Evolutionary conservation across 108 stramenopile genomes (phyloP).

Genomic region (Cyclostephanos invisitatus): DNA sequence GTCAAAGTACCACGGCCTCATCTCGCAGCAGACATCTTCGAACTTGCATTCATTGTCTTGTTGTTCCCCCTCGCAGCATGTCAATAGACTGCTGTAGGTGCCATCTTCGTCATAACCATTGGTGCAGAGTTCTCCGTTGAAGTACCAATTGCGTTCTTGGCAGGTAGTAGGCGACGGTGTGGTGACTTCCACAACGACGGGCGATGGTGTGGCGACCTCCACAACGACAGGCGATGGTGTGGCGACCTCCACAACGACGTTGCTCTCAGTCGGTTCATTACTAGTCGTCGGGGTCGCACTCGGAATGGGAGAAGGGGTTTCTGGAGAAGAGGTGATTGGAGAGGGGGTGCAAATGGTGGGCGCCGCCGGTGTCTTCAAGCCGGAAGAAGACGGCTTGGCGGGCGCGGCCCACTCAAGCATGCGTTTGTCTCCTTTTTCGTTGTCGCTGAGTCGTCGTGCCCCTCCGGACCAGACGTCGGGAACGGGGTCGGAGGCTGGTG

Average conservation of each 20-base stretch:
- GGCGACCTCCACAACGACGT: too few relatives aligned
- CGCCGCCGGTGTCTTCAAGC: background rate
- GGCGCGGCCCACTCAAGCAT: background rate
- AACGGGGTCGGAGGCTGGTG: background rate
- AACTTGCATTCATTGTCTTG: background rate
- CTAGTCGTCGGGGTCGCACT: too few relatives aligned
- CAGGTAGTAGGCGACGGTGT: background rate
- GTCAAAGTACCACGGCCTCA: background rate
- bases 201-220: too few relatives aligned
- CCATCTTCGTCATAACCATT: background rate
- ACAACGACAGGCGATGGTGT: too few relatives aligned
- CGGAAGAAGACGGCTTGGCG: background rate
- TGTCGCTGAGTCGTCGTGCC: background rate
- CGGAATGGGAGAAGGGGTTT: background rate
- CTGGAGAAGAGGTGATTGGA: too few relatives aligned
- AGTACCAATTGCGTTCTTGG: background rate
- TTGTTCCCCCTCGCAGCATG: background rate
- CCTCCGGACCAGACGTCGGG: background rate
- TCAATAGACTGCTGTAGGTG: background rate
- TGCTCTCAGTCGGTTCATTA: too few relatives aligned
- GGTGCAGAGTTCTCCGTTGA: background rate
- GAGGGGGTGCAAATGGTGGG: background rate
- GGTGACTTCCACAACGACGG: too few relatives aligned
- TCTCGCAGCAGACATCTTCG: background rate
- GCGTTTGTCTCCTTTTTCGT: background rate